Base-by-base conservation (phyloP, 371 early-diverging fungal genomes). In the Apophysomyces sp. region DNA sequence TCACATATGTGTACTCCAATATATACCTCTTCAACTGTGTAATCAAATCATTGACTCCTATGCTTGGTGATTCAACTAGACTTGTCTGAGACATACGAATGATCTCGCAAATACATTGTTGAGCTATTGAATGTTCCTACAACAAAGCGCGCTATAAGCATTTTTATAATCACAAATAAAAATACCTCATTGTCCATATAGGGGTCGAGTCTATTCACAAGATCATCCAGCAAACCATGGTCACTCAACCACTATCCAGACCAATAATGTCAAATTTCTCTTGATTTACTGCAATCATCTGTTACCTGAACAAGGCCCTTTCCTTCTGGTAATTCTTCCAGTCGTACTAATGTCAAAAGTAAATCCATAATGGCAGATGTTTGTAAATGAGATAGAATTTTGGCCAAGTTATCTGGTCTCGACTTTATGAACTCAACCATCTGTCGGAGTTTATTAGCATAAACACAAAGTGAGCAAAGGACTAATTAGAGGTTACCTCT, bases 31-130 rank as follows among this genome's bases (percentile, higher is more conserved):
- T 93, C 63, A 96, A 76, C 64, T 95, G 87, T 29, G 83, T 84
- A 49, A 95, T 90, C 2, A 80, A 39, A 4, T 83, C 74, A 73
- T 89, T 84, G 32, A 82, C 77, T 39, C 87, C 88, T 65, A 90
- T 82, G 30, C 86, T 84, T 8, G 86, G 87, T 60, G 89, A 85
- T 32, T 87, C 82, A 4, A 83, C 81, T 62, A 82, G 80, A 56
- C 81, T 88, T 55, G 89, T 86, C 72, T 90, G 89, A 36, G 89
- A 89, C 59, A 96, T 92, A 15, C 94, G 87, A 40, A 95, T 90
- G 26, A 97, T 92, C 62, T 97, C 96, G 52, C 92, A 79, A 28
- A 97, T 74, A 40, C 94, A 92, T 73, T 94, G 93, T 4, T 94
- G 87, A 8, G 93, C 94, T 40, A 89, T 88, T 28, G 89, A 89